Percentiles rank a stretch among this genome's conserved stretches.
Evolutionary conservation across 1,284 basidiomycete species (phyloP).

Genomic region (Ustilago trichophora): DNA sequence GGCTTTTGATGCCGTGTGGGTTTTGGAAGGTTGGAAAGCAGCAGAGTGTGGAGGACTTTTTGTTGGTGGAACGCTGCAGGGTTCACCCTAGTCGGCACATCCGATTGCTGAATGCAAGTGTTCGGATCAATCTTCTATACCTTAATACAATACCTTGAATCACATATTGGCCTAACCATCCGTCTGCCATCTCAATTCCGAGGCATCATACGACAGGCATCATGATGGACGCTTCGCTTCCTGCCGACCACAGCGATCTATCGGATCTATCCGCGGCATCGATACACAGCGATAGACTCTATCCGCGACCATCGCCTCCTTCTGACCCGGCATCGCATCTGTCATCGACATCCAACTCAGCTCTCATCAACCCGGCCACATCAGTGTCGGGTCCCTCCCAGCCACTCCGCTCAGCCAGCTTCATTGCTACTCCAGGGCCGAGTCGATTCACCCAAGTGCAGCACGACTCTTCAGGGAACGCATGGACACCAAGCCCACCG

Average conservation of each 20-base stretch:
- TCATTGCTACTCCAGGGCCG: constrained; percentile 5
- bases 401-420: not conserved
- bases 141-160: too few relatives aligned
- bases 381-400: not conserved
- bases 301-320: too few relatives aligned
- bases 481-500: constrained; percentile 32
- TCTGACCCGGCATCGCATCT: too few relatives aligned
- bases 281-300: constrained; percentile 5
- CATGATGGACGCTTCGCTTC: constrained; percentile 22
- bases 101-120: not conserved
- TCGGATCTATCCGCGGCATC: constrained; percentile 38
- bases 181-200: too few relatives aligned
- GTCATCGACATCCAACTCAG: not conserved
- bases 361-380: not conserved
- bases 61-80: constrained; percentile 11
- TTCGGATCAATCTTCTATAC: too few relatives aligned
- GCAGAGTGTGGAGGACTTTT: not conserved
- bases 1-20: not conserved
- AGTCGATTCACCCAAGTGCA: not conserved
- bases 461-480: not conserved
- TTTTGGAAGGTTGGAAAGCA: not conserved
- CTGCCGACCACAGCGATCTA: constrained; percentile 30
- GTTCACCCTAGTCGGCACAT: constrained; percentile 11
- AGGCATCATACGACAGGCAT: not conserved
- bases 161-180: too few relatives aligned